A percentile compares a stretch with the other conserved stretches of the same genome.
Conservation (phyloP, 116 monocot species). For the Cymodocea nodosa region DNA sequence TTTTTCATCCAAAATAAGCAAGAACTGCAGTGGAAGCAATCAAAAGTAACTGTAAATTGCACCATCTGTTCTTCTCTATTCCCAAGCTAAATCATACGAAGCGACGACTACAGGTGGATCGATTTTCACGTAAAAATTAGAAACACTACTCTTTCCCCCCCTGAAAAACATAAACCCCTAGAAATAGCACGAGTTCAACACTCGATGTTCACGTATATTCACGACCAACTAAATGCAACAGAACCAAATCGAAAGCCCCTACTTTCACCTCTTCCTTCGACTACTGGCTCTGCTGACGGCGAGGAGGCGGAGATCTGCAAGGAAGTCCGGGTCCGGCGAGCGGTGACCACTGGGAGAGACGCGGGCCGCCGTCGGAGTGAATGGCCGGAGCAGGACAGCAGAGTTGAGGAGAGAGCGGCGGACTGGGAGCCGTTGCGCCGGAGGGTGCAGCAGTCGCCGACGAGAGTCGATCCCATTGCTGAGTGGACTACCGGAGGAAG, state of each 20-base stretch:
- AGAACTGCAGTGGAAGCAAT: no score
- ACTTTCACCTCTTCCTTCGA: slow-evolving; percentile 1
- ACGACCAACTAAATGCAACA: neutral
- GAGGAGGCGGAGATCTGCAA: slow-evolving; percentile 17
- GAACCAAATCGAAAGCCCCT: neutral
- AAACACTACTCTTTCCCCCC: no score
- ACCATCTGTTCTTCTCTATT: no score
- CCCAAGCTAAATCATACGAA: no score
- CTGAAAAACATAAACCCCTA: no score
- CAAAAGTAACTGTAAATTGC: no score
- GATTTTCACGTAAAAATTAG: no score
- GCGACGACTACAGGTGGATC: no score
- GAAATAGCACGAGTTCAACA: neutral
- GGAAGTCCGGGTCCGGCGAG: slow-evolving; percentile 8
- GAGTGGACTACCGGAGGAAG: neutral
- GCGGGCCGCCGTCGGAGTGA: slow-evolving; percentile 5
- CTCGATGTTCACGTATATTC: neutral
- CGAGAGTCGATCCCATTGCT: slow-evolving; percentile 5
- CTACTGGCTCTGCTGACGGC: neutral
- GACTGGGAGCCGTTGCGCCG: neutral
- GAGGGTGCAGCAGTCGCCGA: neutral
- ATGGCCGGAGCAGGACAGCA: slow-evolving; percentile 5
- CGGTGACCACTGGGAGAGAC: neutral
- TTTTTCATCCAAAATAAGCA: no score
- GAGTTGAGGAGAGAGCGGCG: slow-evolving; percentile 1